A percentile compares a stretch with the other conserved stretches of the same genome.
phyloP scores from a whole-genome alignment of 768 basidiomycete genomes.

The Pleurotus platypus region DNA sequence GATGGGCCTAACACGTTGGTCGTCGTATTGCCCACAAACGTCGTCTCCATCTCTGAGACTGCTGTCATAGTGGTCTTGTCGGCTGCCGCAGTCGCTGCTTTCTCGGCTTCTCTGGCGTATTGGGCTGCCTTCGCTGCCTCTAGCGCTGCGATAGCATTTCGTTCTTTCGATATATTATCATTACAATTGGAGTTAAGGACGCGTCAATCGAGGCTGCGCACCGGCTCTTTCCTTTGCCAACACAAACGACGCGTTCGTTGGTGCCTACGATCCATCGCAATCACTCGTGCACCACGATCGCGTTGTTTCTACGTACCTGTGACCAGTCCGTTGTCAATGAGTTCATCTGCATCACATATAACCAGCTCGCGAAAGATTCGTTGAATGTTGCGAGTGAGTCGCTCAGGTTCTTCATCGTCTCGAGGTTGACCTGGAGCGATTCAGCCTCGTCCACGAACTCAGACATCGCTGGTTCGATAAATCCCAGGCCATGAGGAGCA shows the following conservation, averaged over 20 bases:
- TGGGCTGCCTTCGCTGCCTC: conserved; percentile 34
- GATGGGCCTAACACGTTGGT: conserved; percentile 28
- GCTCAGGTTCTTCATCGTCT: conserved; percentile 67
- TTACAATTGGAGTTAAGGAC: not conserved
- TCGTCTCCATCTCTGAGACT: conserved; percentile 35
- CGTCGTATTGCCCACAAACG: conserved; percentile 35
- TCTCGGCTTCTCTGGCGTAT: conserved; percentile 30
- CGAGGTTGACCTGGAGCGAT: conserved; percentile 69
- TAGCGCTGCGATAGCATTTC: conserved; percentile 54
- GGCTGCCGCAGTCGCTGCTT: conserved; percentile 19
- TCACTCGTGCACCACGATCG: not conserved
- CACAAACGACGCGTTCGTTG: conserved; percentile 54
- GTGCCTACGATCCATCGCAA: conserved; percentile 39
- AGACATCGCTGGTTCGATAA: conserved; percentile 77
- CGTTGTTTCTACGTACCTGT: conserved; percentile 46
- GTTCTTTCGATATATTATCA: conserved; percentile 36
- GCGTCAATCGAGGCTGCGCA: conserved; percentile 20
- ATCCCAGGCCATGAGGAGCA: conserved; percentile 81
- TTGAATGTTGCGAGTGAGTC: conserved; percentile 83
- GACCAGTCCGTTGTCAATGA: conserved; percentile 92
- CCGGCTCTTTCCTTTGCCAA: conserved; percentile 61
- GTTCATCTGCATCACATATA: conserved; percentile 94
- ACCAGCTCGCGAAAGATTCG: conserved; percentile 88
- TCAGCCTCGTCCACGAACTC: conserved; percentile 91
- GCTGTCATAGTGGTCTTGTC: conserved; percentile 41